Evolutionary conservation across 306 rosid species (phyloP).

Genomic region (Sophora flavescens): DNA sequence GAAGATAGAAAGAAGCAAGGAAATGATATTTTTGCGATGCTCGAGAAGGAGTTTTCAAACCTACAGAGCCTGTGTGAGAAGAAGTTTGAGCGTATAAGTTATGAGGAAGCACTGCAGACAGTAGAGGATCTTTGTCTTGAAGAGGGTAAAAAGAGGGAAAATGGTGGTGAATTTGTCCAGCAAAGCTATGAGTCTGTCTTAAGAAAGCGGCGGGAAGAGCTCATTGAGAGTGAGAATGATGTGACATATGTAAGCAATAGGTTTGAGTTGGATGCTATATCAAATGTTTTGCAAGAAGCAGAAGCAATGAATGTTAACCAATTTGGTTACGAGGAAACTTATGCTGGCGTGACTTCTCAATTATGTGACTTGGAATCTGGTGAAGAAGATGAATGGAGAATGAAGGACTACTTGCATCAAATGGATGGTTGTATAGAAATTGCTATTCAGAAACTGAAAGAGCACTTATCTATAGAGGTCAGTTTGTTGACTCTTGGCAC

Average conservation of each 20-base stretch:
- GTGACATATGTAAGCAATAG: slow-evolving; percentile 57
- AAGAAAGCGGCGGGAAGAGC: slow-evolving; percentile 83
- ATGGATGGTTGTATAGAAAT: slow-evolving; percentile 80
- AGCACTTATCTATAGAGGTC: slow-evolving; percentile 85
- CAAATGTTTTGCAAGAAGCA: slow-evolving; percentile 85
- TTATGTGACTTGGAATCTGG: slow-evolving; percentile 88
- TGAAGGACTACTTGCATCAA: slow-evolving; percentile 79
- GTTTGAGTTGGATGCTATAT: slow-evolving; percentile 76
- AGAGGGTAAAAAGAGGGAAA: slow-evolving; percentile 84
- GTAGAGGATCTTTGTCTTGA: slow-evolving; percentile 89
- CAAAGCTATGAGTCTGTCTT: slow-evolving; percentile 78
- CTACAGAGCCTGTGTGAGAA: slow-evolving; percentile 83
- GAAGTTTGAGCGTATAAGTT: slow-evolving; percentile 75
- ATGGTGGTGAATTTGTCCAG: slow-evolving; percentile 65
- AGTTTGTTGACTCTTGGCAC: slow-evolving; percentile 45
- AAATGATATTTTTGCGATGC: slow-evolving; percentile 72
- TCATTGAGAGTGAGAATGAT: slow-evolving; percentile 74
- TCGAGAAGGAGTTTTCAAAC: slow-evolving; percentile 85
- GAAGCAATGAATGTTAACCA: slow-evolving; percentile 74
- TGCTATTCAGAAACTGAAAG: slow-evolving; percentile 89
- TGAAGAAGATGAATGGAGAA: slow-evolving; percentile 89
- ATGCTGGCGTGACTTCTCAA: slow-evolving; percentile 71
- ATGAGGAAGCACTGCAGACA: slow-evolving; percentile 82
- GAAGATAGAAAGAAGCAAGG: slow-evolving; percentile 81
- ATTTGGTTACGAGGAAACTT: slow-evolving; percentile 74